Conservation (phyloP, 768 basidiomycete genomes). For the Xanthoconium stramineum region DNA sequence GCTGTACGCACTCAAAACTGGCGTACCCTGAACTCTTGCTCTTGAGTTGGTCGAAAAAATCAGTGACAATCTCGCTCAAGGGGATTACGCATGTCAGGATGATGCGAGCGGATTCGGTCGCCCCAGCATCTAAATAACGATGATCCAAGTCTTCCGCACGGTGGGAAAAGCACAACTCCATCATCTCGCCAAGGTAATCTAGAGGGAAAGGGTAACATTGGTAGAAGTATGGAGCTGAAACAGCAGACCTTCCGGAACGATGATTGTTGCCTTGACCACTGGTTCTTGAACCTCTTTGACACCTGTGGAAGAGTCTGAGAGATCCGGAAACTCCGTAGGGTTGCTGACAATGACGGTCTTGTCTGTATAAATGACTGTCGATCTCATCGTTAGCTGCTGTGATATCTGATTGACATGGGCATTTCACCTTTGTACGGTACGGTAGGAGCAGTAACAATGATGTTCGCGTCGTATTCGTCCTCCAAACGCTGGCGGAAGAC, state of each 20-base stretch:
- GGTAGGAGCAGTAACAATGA: slow-evolving; percentile 94
- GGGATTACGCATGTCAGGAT: slow-evolving; percentile 85
- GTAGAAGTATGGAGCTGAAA: background rate
- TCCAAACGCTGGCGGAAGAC: slow-evolving; percentile 94
- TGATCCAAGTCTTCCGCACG: slow-evolving; percentile 83
- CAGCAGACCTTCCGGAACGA: slow-evolving; percentile 81
- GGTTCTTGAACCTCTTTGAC: slow-evolving; percentile 87
- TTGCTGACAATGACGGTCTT: slow-evolving; percentile 73
- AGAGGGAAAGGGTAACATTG: background rate
- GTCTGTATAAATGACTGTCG: slow-evolving; percentile 69
- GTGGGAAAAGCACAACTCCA: slow-evolving; percentile 86
- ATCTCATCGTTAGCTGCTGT: background rate
- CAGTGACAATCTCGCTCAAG: slow-evolving; percentile 87
- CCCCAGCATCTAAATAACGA: slow-evolving; percentile 68
- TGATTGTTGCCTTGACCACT: slow-evolving; percentile 88
- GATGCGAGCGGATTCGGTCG: slow-evolving; percentile 49
- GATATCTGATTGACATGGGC: background rate
- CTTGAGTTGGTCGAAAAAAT: slow-evolving; percentile 95
- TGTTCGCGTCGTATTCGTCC: slow-evolving; percentile 93
- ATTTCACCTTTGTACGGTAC: slow-evolving; percentile 82
- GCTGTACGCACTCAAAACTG: slow-evolving; percentile 74
- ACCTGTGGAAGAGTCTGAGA: slow-evolving; percentile 52
- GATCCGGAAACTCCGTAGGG: slow-evolving; percentile 93
- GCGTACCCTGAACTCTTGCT: slow-evolving; percentile 89
- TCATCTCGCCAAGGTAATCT: slow-evolving; percentile 96